Conservation (phyloP, 208 protist genomes). For the Histomonas meleagridis region DNA sequence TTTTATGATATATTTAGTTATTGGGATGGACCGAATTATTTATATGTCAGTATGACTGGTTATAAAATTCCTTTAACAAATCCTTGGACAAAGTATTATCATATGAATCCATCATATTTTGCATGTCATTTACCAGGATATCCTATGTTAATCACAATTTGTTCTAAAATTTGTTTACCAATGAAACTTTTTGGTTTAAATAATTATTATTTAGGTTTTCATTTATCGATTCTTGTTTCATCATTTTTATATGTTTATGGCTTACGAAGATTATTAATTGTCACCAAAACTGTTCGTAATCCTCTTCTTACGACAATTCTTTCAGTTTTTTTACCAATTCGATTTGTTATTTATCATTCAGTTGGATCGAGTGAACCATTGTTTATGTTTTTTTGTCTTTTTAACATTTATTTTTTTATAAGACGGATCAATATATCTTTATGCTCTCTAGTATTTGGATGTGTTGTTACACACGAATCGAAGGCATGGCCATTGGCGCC, state of each 20-base stretch:
- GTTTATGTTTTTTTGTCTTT: neutral
- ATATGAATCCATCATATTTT: constrained; percentile 3
- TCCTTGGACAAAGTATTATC: neutral
- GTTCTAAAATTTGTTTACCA: neutral
- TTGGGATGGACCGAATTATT: constrained; percentile 34
- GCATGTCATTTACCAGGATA: constrained; percentile 35
- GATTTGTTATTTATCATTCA: constrained; percentile 15
- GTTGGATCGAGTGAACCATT: neutral
- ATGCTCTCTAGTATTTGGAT: neutral
- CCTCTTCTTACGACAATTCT: neutral
- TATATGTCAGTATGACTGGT: neutral
- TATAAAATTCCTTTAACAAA: neutral
- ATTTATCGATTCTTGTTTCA: neutral
- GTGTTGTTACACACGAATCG: neutral
- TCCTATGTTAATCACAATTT: neutral
- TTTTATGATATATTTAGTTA: neutral
- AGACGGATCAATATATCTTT: neutral
- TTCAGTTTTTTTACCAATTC: neutral
- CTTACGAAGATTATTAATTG: neutral
- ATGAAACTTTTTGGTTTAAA: no score
- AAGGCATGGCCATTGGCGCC: neutral
- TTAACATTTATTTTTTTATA: neutral
- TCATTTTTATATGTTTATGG: neutral
- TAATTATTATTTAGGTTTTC: neutral
- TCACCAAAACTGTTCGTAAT: neutral